phyloP scores from a whole-genome alignment of 179 eudicot species.

The Beta corolliflora region DNA sequence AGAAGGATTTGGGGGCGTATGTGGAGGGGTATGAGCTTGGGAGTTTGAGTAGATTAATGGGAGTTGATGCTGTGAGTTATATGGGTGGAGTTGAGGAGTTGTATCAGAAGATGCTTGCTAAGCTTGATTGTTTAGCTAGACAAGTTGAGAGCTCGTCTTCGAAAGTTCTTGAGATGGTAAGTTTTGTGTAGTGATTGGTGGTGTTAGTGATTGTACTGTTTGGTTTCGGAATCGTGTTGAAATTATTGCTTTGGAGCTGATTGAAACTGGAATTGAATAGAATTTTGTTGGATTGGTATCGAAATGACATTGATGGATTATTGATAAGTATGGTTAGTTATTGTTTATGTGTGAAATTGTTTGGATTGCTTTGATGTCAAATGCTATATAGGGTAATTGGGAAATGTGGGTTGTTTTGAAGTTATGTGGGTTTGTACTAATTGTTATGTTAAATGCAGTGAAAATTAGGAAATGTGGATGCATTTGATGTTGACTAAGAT shows the following conservation, averaged over 20 bases:
- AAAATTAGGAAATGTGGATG: background rate
- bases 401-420: background rate
- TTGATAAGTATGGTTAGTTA: background rate
- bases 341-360: background rate
- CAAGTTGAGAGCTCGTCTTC: slow-evolving; percentile 60
- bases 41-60: slow-evolving; percentile 53
- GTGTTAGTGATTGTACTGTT: too few relatives aligned
- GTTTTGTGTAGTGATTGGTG: background rate
- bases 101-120: slow-evolving; percentile 75
- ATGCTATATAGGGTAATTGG: background rate
- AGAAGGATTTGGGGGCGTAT: slow-evolving; percentile 41
- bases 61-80: slow-evolving; percentile 48
- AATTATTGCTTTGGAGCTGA: too few relatives aligned
- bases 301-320: background rate
- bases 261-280: too few relatives aligned
- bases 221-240: too few relatives aligned
- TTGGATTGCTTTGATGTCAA: background rate
- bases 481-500: background rate
- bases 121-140: slow-evolving; percentile 48
- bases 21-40: slow-evolving; percentile 51
- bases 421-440: background rate
- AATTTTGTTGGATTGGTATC: background rate
- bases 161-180: slow-evolving; percentile 69
- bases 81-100: slow-evolving; percentile 58
- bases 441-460: background rate